Evolutionary conservation across 169 alveolate species (phyloP).

Genomic region (Plasmodium vinckei): DNA sequence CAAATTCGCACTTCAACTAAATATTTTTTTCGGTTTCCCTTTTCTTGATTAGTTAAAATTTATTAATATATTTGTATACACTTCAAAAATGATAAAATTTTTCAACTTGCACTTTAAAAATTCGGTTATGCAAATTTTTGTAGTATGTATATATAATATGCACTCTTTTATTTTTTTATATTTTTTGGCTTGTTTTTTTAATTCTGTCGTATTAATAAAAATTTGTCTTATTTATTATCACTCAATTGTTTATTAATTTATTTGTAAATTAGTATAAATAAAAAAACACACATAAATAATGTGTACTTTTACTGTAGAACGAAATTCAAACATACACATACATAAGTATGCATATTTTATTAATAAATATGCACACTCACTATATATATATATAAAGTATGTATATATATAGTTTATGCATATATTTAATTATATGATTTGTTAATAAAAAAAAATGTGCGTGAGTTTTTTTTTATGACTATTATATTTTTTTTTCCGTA

Average conservation of each 20-base stretch:
- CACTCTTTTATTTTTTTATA: not conserved
- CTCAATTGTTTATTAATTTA: not conserved
- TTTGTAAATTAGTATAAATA: not conserved
- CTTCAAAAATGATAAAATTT: too few relatives aligned
- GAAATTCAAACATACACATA: conserved; percentile 9
- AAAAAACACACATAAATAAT: not conserved
- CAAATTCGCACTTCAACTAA: not conserved
- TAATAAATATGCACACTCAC: not conserved
- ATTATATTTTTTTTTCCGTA: conserved; percentile 3
- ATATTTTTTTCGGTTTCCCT: conserved; percentile 1
- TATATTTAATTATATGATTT: conserved; percentile 10
- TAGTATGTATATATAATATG: too few relatives aligned
- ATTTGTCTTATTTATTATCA: not conserved
- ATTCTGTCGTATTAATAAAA: not conserved
- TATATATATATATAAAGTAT: conserved; percentile 9
- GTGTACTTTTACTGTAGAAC: conserved; percentile 28
- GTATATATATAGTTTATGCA: not conserved
- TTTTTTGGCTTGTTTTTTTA: conserved; percentile 1
- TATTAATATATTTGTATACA: too few relatives aligned
- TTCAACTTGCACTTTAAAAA: too few relatives aligned
- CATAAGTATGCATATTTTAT: conserved; percentile 10
- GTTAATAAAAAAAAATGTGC: conserved; percentile 15
- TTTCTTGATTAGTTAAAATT: not conserved
- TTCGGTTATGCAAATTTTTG: too few relatives aligned
- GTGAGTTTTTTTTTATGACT: conserved; percentile 12